These are phyloP conservation scores for Ophiostoma triangulosporum DNA, from an alignment of 2,329 filamentous ascomycete species.

Conservation along the genomic window DNA sequence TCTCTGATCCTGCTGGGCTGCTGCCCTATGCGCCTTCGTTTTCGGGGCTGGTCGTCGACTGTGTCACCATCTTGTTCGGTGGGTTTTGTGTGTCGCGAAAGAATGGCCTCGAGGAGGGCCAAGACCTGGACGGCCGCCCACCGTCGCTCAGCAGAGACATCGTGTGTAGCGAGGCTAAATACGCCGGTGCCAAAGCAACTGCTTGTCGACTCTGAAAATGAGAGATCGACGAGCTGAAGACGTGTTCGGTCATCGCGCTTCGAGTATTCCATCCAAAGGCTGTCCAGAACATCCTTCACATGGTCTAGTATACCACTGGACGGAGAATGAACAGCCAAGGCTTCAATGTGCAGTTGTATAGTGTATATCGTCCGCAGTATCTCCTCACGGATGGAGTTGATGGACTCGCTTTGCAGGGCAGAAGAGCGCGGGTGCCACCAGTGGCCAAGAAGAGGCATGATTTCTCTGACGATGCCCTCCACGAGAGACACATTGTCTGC, in stretches of 20 bases:
- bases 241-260: constrained; percentile 56
- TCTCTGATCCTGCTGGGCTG: constrained; percentile 33
- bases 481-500: constrained; percentile 55
- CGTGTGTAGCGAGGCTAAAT: constrained; percentile 41
- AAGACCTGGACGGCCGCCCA: constrained; percentile 48
- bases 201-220: constrained; percentile 35
- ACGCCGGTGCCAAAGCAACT: constrained; percentile 33
- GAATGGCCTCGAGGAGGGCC: constrained; percentile 40
- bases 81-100: constrained; percentile 19
- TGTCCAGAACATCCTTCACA: constrained; percentile 54
- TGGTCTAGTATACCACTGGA: constrained; percentile 27
- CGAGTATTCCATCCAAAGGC: constrained; percentile 66
- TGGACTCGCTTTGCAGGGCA: constrained; percentile 38
- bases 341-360: constrained; percentile 49
- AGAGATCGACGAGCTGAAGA: constrained; percentile 65
- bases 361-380: constrained; percentile 60
- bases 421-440: constrained; percentile 61
- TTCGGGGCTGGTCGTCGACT: constrained; percentile 35
- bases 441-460: constrained; percentile 58
- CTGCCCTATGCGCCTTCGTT: constrained; percentile 33
- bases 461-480: constrained; percentile 40
- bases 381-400: constrained; percentile 57
- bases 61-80: constrained; percentile 4
- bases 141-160: constrained; percentile 41
- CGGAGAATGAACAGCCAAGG: constrained; percentile 32